These are phyloP conservation scores for Zymoseptoria tritici DNA, from an alignment of 2,329 filamentous ascomycete genomes.

Conservation along the genomic window DNA sequence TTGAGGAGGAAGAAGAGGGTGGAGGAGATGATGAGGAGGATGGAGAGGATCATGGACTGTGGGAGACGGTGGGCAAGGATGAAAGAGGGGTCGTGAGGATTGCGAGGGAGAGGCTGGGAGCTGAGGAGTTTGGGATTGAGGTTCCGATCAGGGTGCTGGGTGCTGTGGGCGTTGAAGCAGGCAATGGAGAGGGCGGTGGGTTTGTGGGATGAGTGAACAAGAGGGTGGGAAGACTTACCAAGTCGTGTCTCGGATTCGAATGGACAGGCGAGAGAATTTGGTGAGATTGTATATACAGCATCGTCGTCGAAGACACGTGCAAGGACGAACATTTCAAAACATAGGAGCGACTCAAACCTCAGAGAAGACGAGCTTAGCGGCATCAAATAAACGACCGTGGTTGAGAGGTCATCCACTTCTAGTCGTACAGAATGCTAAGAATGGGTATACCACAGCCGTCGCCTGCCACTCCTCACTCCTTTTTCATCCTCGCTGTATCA, in stretches of 20 bases:
- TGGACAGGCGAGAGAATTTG: too few species aligned
- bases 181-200: constrained; percentile 13
- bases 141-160: constrained; percentile 32
- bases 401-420: too few species aligned
- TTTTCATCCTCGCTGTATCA: neutral
- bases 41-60: neutral
- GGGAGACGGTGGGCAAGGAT: constrained; percentile 22
- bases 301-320: too few species aligned
- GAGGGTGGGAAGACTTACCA: too few species aligned
- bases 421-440: neutral
- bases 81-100: constrained; percentile 29
- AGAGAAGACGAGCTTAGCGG: too few species aligned
- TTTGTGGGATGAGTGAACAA: neutral
- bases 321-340: too few species aligned
- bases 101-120: constrained; percentile 28
- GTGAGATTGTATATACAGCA: too few species aligned
- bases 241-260: too few species aligned
- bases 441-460: neutral
- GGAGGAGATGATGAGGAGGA: constrained; percentile 30
- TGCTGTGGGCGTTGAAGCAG: constrained; percentile 18
- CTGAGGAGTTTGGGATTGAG: constrained; percentile 32
- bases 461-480: neutral
- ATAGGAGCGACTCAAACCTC: too few species aligned
- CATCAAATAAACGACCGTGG: too few species aligned
- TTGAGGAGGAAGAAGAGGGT: constrained; percentile 44